Evolutionary conservation across 495 filamentous ascomycete species (phyloP), one percentile per base, ranked within the genome.

Genomic region (Talaromyces thailandensis): DNA sequence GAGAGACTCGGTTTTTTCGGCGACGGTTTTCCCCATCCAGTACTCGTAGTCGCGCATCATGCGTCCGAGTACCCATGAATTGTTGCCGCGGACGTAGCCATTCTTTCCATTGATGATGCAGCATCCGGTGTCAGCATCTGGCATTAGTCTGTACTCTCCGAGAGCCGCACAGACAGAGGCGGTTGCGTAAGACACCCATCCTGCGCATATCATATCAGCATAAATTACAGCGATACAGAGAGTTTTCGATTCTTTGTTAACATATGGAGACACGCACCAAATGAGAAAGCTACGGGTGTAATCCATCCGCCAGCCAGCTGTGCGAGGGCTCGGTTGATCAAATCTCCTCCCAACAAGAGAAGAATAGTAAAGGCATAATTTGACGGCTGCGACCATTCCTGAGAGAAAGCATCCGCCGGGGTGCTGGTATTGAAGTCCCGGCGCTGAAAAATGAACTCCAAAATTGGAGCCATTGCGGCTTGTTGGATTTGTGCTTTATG

Each of bases 251-350:
- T 4, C 6, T 26, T 2, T 16, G 21, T 28, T 55, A 55, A 11
- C 2, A 55, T 12, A 26, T 14, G 28, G 51, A 52, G 4, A 28
- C 12, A 64, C 68, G 60, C 65, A 59, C 81, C 81, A 62, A 85
- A 86, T 1, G 78, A 83, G 66, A 86, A 84, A 3, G 73, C 69
- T 5, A 85, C 78, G 2, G 82, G 81, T 0, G 75, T 76, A 26
- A 81, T 37, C 4, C 16, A 16, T 0, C 32, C 31, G 4, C 68
- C 67, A 4, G 79, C 75, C 0, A 77, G 62, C 55, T 82, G 78
- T 4, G 81, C 81, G 18, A 84, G 67, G 4, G 82, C 82, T 21
- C 63, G 64, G 23, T 68, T 66, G 9, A 84, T 68, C n/a, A 83
- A 68, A 56, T 82, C 75, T 9, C 78, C 77, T n/a, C 82, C 81